These are phyloP conservation scores for Colletotrichum echinochloae DNA, from an alignment of 2,329 filamentous ascomycete species.

Conservation along the genomic window DNA sequence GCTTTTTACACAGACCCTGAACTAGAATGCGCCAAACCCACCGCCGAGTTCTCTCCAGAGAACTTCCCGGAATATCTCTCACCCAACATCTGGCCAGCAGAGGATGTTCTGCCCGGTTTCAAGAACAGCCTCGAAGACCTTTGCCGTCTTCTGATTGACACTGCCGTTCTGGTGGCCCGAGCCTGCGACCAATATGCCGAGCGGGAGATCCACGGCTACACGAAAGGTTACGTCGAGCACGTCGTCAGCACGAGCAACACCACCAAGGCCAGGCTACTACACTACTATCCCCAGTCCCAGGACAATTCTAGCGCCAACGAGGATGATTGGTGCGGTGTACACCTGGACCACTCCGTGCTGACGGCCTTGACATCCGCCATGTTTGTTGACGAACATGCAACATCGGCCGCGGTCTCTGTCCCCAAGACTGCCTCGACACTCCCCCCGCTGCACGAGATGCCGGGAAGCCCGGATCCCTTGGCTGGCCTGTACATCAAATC, in stretches of 20 bases:
- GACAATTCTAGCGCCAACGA: slow-evolving; percentile 35
- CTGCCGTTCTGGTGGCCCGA: slow-evolving; percentile 85
- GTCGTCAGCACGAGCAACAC: slow-evolving; percentile 87
- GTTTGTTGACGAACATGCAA: slow-evolving; percentile 84
- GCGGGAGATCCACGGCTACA: slow-evolving; percentile 81
- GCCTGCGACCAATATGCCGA: slow-evolving; percentile 89
- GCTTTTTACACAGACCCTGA: slow-evolving; percentile 77
- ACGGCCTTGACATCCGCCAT: slow-evolving; percentile 94
- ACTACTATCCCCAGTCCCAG: slow-evolving; percentile 81
- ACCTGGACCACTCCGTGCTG: slow-evolving; percentile 88
- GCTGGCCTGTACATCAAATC: slow-evolving; percentile 94
- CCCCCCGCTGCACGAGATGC: slow-evolving; percentile 75
- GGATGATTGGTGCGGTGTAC: slow-evolving; percentile 74
- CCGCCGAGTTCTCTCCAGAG: slow-evolving; percentile 64
- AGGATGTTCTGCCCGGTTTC: slow-evolving; percentile 79
- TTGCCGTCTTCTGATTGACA: slow-evolving; percentile 88
- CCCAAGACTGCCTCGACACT: slow-evolving; percentile 45
- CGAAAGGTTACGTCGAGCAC: slow-evolving; percentile 82
- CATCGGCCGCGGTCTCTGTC: slow-evolving; percentile 51
- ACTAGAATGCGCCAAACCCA: slow-evolving; percentile 72
- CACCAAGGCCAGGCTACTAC: slow-evolving; percentile 89
- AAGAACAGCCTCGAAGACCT: slow-evolving; percentile 77
- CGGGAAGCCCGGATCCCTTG: slow-evolving; percentile 82
- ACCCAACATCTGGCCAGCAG: slow-evolving; percentile 87
- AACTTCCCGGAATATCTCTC: slow-evolving; percentile 89